Evolutionary conservation across 371 early-diverging fungal species (phyloP), one percentile per base, ranked within the genome.

Genomic region (Umbelopsis sp.): DNA sequence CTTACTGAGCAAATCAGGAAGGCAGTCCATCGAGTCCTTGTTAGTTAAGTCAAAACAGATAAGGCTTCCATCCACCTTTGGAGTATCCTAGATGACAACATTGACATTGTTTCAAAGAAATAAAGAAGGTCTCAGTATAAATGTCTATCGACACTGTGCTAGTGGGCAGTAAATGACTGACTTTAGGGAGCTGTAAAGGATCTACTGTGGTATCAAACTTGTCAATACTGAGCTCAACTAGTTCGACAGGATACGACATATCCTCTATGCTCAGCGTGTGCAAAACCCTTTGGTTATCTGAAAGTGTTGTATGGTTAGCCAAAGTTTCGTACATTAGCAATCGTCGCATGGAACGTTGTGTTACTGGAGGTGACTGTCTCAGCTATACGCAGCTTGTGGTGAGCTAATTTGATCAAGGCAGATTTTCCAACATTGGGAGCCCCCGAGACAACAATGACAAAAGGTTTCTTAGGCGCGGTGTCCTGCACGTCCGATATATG

Each of bases 1-100:
- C 70, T 69, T 79, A 79, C 82, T 73, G 63, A 76, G 72, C 66
- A 81, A 66, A 70, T 79, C 76, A 18, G 75, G 75, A 63, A 78
- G 65, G 46, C 74, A 74, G 46, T 76, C 77, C 65, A 78, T 64
- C 18, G 78, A 77, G 44, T 72, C 72, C 44, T 65, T 67, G 66
- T 75, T 70, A 2, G 74, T 71, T 45, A 73, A 68, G 38, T 81
- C 81, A 69, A 79, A 81, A 51, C 82, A 81, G 44, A 79, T 74
- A 29, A 81, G 65, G 10, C 75, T 76, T 53, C 76, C 77, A 65
- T 81, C 76, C 29, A 76, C 68, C 29, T 68, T 62, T 35, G 76
- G 70, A 38, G 74, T 25, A 44, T 65, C 70, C 79, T 78, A 52
- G 44, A 50, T 16, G 0, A 38, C 3, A 9, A 35, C 57, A 29